Base-by-base conservation (phyloP, 2,329 filamentous ascomycete genomes). In the Botryotinia calthae region DNA sequence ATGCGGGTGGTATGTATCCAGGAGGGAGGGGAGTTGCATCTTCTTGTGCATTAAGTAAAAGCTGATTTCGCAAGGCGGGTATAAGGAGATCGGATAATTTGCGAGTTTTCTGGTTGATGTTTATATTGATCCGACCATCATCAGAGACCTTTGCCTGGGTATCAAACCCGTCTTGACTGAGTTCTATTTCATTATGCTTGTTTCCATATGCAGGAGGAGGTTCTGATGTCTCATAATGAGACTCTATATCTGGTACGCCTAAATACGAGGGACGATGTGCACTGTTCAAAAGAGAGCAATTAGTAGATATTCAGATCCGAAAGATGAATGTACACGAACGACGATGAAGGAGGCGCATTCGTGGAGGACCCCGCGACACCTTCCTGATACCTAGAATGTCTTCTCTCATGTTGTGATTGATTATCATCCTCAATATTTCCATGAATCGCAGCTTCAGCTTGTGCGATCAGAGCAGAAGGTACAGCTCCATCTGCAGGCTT, bases 81-180 rank as follows among this genome's bases (percentile, higher is more conserved):
- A 88, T 86, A 40, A 95, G 85, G 20, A 95, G 84, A 74, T 90
- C 88, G 2, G 91, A 89, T 6, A 95, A 84, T 71, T 87, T 87
- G 71, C 86, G 84, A 76, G 87, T 90, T 76, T 89, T 90, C 80
- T 94, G 90, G 79, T 91, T 90, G 82, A 96, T 93, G 75, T 90
- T 90, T 83, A 96, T 94, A 79, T 94, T 90, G 77, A 96, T 86
- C 79, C 93, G 89, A 37, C 93, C 93, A 82, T 95, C 91, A 74
- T 88, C 92, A 89, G 78, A 89, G 40, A 92, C 82, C 42, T 84
- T 84, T 59, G 89, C 90, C 56, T 87, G 87, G 37, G 89, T 90
- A 67, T 89, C 86, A 73, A 92, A 88, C 22, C 89, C 89, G 62
- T 88, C 84, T 77, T 90, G 88, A 31, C 85, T 87, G 73, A 91